A percentile compares a stretch with the other conserved stretches of the same genome.
These are phyloP conservation scores for Parvularia atlantis DNA, from an alignment of 78 protist genomes.

Conservation along the genomic window DNA sequence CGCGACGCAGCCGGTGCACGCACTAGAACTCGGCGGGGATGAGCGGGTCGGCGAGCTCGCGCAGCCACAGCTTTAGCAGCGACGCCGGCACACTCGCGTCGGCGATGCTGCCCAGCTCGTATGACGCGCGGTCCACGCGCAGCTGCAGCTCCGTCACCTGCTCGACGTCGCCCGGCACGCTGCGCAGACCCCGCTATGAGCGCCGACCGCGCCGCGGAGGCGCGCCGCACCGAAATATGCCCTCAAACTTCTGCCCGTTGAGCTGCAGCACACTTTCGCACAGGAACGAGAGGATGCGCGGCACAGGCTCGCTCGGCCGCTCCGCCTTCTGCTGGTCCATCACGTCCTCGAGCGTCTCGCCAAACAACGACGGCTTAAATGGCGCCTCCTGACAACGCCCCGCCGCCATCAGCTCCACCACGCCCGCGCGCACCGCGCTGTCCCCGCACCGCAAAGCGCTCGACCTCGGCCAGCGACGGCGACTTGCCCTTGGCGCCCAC, in stretches of 20 bases:
- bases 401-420: neutral
- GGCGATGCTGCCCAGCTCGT: neutral
- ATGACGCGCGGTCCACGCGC: neutral
- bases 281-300: neutral
- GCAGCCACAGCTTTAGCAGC: constrained; percentile 23
- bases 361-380: neutral
- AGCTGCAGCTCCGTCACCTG: neutral
- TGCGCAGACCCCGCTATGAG: neutral
- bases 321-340: neutral
- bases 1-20: too few species aligned
- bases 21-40: constrained; percentile 12
- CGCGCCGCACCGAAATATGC: constrained; percentile 3
- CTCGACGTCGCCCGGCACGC: constrained; percentile 16
- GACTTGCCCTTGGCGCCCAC: neutral
- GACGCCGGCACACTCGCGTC: constrained; percentile 27
- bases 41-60: constrained; percentile 27
- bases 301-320: neutral
- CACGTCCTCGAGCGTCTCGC: neutral
- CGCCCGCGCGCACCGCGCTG: neutral
- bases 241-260: neutral
- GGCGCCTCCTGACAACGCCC: neutral
- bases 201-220: too few species aligned
- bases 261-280: neutral
- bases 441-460: neutral
- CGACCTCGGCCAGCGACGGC: neutral